Evolutionary conservation across 345 rosid species (phyloP), one percentile per base, ranked within the genome.

Genomic region (Brassica rapa): DNA sequence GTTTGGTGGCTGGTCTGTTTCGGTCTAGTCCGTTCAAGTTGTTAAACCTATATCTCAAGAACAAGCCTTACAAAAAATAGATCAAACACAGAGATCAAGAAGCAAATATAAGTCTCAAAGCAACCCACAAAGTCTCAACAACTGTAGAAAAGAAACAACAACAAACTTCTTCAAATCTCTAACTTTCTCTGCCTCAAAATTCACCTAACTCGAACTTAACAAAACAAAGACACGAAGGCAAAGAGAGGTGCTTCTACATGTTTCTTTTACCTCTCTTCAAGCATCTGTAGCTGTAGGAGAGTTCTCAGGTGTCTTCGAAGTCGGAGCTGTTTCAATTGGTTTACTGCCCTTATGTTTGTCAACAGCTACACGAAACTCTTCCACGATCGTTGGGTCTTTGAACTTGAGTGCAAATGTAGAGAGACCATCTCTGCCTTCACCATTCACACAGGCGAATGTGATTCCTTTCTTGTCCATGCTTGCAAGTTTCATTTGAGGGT

Each of bases 391-490:
- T 35, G 73, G 80, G 37, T 93, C 99, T 86, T 86, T 93, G 83
- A 95, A 95, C 87, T 93, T 92, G 63, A 91, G 70, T 0, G 98
- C 98, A 71, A 89, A 89, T 5, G 97, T 95, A 2, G 94, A 90
- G 68, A 95, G 91, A 41, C 87, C 84, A 15, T 77, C 89, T 70
- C 86, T 89, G 39, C 80, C 89, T 84, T 93, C 97, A 53, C 92
- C 86, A 73, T 93, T 95, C 77, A 89, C 64, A 81, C 99, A 95
- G 5, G 94, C 96, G 82, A 95, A 95, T 37, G 97, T 91, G 76
- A 95, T 78, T 69, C 99, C 99, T 77, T 85, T 88, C 76, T 93
- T 95, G n/a, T 95, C 99, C 99, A 95, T 95, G 76, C 79, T 83
- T 10, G 97, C 72, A 27, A 95, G 94, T 89, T 91, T 95, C 95